Percentiles rank a stretch among this genome's conserved stretches.
Conservation (phyloP, 495 filamentous ascomycete genomes). For the Annulohypoxylon stygium region DNA sequence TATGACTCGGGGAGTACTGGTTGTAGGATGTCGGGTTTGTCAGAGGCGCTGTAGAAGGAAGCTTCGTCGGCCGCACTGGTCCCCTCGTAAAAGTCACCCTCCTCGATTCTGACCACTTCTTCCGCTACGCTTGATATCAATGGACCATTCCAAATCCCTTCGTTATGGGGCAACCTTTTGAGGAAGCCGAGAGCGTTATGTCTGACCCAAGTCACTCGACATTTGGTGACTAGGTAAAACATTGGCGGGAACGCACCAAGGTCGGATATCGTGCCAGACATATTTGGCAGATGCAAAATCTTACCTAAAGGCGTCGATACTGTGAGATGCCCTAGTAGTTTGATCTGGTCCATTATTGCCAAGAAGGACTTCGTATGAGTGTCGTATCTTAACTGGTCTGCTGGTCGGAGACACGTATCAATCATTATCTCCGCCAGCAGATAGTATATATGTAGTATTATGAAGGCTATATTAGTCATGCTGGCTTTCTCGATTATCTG, state of each 20-base stretch:
- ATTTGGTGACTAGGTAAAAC: slow-evolving; percentile 68
- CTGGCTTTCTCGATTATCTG: neutral
- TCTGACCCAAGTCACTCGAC: slow-evolving; percentile 63
- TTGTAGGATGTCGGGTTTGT: neutral
- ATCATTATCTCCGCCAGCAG: slow-evolving; percentile 63
- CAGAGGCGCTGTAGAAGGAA: neutral
- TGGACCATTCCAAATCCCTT: slow-evolving; percentile 64
- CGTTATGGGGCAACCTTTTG: slow-evolving; percentile 57
- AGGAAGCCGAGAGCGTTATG: slow-evolving; percentile 60
- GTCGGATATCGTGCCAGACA: slow-evolving; percentile 59
- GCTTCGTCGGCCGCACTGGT: slow-evolving; percentile 31
- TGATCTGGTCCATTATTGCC: slow-evolving; percentile 50
- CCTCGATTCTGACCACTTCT: slow-evolving; percentile 58
- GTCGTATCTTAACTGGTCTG: slow-evolving; percentile 60
- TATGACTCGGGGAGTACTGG: slow-evolving; percentile 27
- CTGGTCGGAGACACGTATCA: slow-evolving; percentile 52
- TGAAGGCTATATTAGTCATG: slow-evolving; percentile 28
- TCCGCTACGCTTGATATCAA: slow-evolving; percentile 46
- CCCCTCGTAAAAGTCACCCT: slow-evolving; percentile 44
- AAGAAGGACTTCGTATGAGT: slow-evolving; percentile 55
- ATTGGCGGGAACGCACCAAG: slow-evolving; percentile 65
- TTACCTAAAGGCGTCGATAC: neutral
- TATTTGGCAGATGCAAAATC: slow-evolving; percentile 22
- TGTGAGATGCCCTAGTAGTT: slow-evolving; percentile 47
- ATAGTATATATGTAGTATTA: slow-evolving; percentile 60